Base-by-base conservation (phyloP, 345 rosid species). In the Fremontodendron californicum region DNA sequence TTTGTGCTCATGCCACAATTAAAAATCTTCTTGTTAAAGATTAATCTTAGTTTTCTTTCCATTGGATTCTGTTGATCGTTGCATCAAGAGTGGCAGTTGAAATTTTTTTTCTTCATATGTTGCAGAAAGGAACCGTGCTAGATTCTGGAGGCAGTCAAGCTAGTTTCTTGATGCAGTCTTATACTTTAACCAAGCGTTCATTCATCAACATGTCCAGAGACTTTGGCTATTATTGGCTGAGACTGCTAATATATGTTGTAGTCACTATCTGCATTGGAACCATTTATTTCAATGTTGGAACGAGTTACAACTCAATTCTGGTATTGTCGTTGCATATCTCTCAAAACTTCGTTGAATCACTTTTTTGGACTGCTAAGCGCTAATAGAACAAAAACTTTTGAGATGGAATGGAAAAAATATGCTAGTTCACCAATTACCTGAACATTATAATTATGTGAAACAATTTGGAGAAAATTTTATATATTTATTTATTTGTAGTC, bases 121-220 rank as follows among this genome's bases (percentile, higher is more conserved):
- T 77, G 81, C 97, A 95, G 99, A 95, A 84, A 87, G 97, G 98
- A 69, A 92, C 98, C 0, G 92, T 93, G 78, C 92, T 93, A 21
- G 98, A 95, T 61, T 79, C 93, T 42, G 97, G 98, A 65, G 99
- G 99, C 54, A 95, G 98, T 82, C 97, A 90, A 80, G 98, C 99
- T 55, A 95, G 98, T 85, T 95, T 93, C 89, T 82, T 90, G 74
- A 90, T 88, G 90, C 99, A 95, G 83, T 76, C 94, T 21, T 89
- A 82, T 39, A 87, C 91, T 57, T 83, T 95, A 78, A 95, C 98
- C n/a, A 89, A 89, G 83, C 92, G 99, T 11, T 93, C 98, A 11
- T 90, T 89, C 85, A 79, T 87, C 79, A 95, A 95, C 89, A 95
- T 95, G 99, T 95, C 96, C 11, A 88, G 99, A 72, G 99, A 95